These are phyloP conservation scores for Eucalyptus marginata DNA, from an alignment of 345 rosid species.

Conservation along the genomic window DNA sequence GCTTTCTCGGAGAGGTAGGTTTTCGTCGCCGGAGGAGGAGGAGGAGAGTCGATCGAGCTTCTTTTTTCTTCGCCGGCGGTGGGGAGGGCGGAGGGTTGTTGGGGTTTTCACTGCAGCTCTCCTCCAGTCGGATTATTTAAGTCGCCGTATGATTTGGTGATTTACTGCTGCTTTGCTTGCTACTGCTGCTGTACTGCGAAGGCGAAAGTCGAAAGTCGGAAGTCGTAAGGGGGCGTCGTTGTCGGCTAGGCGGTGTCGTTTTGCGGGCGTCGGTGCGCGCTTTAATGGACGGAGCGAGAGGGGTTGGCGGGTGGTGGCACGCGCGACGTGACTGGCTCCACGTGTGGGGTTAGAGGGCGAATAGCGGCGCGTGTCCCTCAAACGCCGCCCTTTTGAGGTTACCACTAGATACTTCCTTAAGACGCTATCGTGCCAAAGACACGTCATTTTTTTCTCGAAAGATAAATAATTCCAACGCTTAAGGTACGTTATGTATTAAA, in stretches of 20 bases:
- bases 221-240: background rate
- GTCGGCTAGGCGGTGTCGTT: background rate
- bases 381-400: background rate
- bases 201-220: background rate
- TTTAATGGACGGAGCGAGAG: background rate
- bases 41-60: background rate
- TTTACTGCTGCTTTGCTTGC: background rate
- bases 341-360: background rate
- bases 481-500: too few relatives aligned
- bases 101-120: background rate
- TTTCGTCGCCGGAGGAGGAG: background rate
- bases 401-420: background rate
- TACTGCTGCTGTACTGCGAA: background rate
- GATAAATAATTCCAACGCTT: too few relatives aligned
- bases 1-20: background rate
- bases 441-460: too few relatives aligned
- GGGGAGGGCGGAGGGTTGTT: too few relatives aligned
- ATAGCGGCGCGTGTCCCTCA: background rate
- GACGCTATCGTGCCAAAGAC: too few relatives aligned
- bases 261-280: background rate
- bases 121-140: background rate
- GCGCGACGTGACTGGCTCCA: background rate
- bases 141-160: background rate
- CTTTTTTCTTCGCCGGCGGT: too few relatives aligned
- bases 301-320: background rate